Base-by-base conservation (phyloP, 306 rosid genomes). In the Prunus dulcis region DNA sequence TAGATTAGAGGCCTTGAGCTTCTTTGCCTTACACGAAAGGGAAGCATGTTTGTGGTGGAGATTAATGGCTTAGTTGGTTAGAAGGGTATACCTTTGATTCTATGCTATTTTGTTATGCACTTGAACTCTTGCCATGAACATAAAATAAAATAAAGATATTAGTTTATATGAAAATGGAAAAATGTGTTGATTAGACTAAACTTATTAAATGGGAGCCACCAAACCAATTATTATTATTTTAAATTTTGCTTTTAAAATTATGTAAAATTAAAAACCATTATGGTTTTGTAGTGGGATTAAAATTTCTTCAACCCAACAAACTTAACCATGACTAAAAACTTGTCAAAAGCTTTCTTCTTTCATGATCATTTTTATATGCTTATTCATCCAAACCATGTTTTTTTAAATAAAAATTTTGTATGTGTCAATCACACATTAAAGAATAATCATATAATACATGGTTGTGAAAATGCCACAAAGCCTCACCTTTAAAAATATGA, bases 1-100 rank as follows among this genome's bases (percentile, higher is more conserved):
- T n/a, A 11, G 32, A 74, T n/a, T n/a, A 17, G 28, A 64, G 64
- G 2, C 13, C 0, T 58, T 22, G 5, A 58, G 71, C 63, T 68
- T 27, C 72, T 32, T 80, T 80, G n/a, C 76, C 80, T 51, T 28
- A 2, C 5, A 23, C n/a, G 12, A 51, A 75, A 75, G 80, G 12
- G 60, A 75, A 80, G 80, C 69, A 80, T 80, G 76, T 57, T 69
- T 22, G 11, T 22, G 12, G 12, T 20, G 18, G 22, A 65, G 65
- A 22, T 9, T 20, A 46, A 25, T 12, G 20, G 8, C 18, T 17
- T 51, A 22, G 58, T 18, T 63, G 67, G 20, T 18, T 9, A 25
- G 20, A 3, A 68, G 12, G 49, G 17, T 61, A 75, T 75, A 9
- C 2, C 84, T 64, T 80, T 61, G 78, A 22, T 75, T 20, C 51